Evolutionary conservation across 257 asterid genomes (phyloP), one percentile per base, ranked within the genome.

Genomic region (Forsythia viridissima): DNA sequence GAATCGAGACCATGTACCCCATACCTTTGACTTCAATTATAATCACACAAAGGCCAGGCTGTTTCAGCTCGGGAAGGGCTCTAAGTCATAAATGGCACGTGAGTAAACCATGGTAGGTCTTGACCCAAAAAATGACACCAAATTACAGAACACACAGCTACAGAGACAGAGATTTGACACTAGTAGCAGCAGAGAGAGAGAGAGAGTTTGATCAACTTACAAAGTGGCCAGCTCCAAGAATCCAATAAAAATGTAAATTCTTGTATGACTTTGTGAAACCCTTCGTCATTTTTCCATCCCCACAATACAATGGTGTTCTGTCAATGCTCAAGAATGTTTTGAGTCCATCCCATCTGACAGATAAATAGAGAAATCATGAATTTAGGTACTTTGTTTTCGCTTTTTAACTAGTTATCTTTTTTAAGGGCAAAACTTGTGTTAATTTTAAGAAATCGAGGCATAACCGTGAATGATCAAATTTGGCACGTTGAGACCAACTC

Each of bases 171-270:
- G 13, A 21, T 63, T 11, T 21, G 70, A 30, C 12, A 20, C 13
- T n/a, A 13, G 65, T 3, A 21, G 6, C 5, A 59, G 36, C 8
- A 41, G 51, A 43, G 51, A 43, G 51, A 43, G 51, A 43, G 34
- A 30, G 24, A 16, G 24, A 55, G 65, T 55, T 55, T 55, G 65
- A n/a, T 16, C 65, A 18, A 84, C 98, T 93, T 85, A 93, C 99
- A 84, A 88, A 94, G 83, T 94, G 99, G n/a, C 99, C 99, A 86
- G 99, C 97, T 85, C 91, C 92, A 86, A 94, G 98, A 86, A 94
- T 88, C 98, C 98, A 90, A 74, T 91, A 94, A 82, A 94, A 94
- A 59, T 89, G 92, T 38, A 94, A 77, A 78, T 93, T 94, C 80
- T 37, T 86, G 90, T 90, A 91, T 8, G 98, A 94, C 82, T 84